Percentiles rank a stretch among this genome's conserved stretches.
phyloP scores from a whole-genome alignment of 352 stramenopile species.

The Globisporangium perplexum region DNA sequence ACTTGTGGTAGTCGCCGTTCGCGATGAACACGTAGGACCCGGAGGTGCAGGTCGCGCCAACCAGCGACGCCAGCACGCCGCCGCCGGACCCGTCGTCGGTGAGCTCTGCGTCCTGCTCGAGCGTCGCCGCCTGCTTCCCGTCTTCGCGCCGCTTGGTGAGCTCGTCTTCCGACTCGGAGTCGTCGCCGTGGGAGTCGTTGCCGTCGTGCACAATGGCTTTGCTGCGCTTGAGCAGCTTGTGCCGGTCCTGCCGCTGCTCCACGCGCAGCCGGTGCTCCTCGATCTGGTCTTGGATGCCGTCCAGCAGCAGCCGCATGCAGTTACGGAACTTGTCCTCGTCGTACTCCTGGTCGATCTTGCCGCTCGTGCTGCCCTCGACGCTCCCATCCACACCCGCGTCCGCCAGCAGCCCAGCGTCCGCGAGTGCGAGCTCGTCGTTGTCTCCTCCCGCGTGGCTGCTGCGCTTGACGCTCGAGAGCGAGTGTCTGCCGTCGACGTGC shows the following conservation, averaged over 20 bases:
- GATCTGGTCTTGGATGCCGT: conserved; percentile 81
- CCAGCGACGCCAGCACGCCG: not conserved
- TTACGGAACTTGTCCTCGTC: conserved; percentile 61
- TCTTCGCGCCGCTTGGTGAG: conserved; percentile 7
- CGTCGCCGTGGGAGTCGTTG: conserved; percentile 6
- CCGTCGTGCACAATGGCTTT: conserved; percentile 11
- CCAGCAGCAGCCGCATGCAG: conserved; percentile 60
- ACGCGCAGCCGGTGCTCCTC: conserved; percentile 62
- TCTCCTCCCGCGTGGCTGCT: conserved; percentile 13
- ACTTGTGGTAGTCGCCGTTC: conserved; percentile 64
- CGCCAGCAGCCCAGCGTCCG: not conserved
- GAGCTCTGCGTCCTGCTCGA: not conserved
- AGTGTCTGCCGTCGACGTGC: conserved; percentile 2
- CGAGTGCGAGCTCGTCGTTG: conserved; percentile 1
- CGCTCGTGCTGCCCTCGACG: conserved; percentile 7
- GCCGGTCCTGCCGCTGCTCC: conserved; percentile 28
- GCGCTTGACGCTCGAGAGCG: conserved; percentile 1
- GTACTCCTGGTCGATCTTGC: conserved; percentile 29
- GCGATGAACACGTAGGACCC: conserved; percentile 63
- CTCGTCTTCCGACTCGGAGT: conserved; percentile 18
- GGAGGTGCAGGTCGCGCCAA: conserved; percentile 11
- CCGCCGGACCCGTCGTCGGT: not conserved
- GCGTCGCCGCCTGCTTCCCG: not conserved
- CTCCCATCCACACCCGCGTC: conserved; percentile 8
- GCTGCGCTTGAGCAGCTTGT: conserved; percentile 23